A percentile compares a stretch with the other conserved stretches of the same genome.
These are phyloP conservation scores for Metschnikowia shivogae DNA, from an alignment of 805 yeast genomes.

Conservation along the genomic window DNA sequence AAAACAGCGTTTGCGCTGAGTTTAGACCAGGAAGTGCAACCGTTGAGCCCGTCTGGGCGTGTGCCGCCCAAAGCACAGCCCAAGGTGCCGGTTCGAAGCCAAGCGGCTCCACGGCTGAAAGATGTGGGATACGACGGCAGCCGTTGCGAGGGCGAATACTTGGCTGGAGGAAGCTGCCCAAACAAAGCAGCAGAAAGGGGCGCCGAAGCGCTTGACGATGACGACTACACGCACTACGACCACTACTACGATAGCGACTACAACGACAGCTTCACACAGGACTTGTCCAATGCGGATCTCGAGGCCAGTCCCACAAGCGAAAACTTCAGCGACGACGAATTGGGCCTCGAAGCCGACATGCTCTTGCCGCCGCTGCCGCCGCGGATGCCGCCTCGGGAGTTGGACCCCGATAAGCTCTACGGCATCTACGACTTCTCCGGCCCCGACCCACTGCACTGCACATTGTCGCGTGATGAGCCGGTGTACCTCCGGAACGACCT, in stretches of 20 bases:
- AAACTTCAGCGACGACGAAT: slow-evolving; percentile 21
- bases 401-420: slow-evolving; percentile 79
- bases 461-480: slow-evolving; percentile 73
- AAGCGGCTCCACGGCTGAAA: too few relatives aligned
- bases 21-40: not conserved
- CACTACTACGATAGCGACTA: slow-evolving; percentile 11
- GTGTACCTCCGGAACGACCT: slow-evolving; percentile 80
- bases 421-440: slow-evolving; percentile 87
- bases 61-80: not conserved
- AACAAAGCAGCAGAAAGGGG: not conserved
- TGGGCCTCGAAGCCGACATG: slow-evolving; percentile 39
- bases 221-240: slow-evolving; percentile 10
- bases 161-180: not conserved
- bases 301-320: slow-evolving; percentile 6
- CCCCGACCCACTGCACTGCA: slow-evolving; percentile 90
- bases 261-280: slow-evolving; percentile 14
- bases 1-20: too few relatives aligned
- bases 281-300: slow-evolving; percentile 19
- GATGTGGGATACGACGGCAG: too few relatives aligned
- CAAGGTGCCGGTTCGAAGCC: too few relatives aligned
- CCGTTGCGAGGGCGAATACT: too few relatives aligned
- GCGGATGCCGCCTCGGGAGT: slow-evolving; percentile 71
- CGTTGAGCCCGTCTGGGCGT: not conserved
- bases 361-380: slow-evolving; percentile 59
- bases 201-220: not conserved